Base-by-base conservation (phyloP, 2,329 filamentous ascomycete genomes). In the Thermothelomyces thermophilus region DNA sequence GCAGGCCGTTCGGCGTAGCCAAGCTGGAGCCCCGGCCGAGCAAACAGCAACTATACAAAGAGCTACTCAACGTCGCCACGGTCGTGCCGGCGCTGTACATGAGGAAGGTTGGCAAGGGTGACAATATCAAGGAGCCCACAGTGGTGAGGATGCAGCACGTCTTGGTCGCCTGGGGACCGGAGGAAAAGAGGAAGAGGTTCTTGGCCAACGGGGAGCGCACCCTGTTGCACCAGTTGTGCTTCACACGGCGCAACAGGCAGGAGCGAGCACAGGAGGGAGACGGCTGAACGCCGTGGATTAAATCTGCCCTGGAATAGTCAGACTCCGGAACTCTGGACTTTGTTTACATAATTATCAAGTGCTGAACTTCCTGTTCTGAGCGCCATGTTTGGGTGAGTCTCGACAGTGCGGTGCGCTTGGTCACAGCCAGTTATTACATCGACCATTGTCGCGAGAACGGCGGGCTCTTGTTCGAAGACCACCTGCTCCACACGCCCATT, bases 81-180 rank as follows among this genome's bases (percentile, higher is more conserved):
- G 55, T 68, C 3, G 54, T 54, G 1, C 70, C 70, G 2, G 66
- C 66, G 10, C 58, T 72, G 13, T 64, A 64, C 52, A 66, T 70
- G 59, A 63, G 64, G 9, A 62, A 66, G 48, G 62, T 68, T 11
- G 66, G 67, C 9, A 64, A 62, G 49, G 61, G 60, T 9, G 61
- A 67, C 48, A 54, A 59, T 3, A 63, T 69, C 48, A 63, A 64
- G 50, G 63, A 65, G 42, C 63, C 67, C 0, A 58, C 53, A 8
- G 50, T 68, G 8, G 60, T 71, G n/a, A 61, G 64, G 22, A 66
- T 63, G 53, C 69, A 72, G 54, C 63, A 64, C 48, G 60, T 69
- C 52, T 55, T 71, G 14, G 66, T 71, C 13, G 69, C 66, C 3
- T 72, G 66, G 66, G 65, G 66, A 0, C n/a, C 58, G 2, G 58